Evolutionary conservation across 2,329 filamentous ascomycete genomes (phyloP).

Genomic region (Aspergillus arachidicola): DNA sequence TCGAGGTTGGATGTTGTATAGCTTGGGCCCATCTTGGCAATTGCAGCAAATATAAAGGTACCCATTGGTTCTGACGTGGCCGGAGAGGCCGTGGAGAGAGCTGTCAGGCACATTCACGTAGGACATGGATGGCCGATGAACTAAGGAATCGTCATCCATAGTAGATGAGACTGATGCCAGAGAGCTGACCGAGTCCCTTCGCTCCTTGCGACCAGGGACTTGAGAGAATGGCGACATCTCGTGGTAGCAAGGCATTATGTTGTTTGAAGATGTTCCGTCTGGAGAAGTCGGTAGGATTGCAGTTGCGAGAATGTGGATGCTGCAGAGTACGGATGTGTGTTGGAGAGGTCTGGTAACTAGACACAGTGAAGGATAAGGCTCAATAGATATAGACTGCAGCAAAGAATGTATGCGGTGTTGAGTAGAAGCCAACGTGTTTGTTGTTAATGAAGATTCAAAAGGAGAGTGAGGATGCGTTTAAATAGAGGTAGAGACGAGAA

Average conservation of each 20-base stretch:
- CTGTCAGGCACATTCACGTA: not conserved
- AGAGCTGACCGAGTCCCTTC: constrained; percentile 1
- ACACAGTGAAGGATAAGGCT: not conserved
- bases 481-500: not conserved
- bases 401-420: not conserved
- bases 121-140: not conserved
- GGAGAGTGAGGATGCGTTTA: not conserved
- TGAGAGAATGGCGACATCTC: not conserved
- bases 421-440: not conserved
- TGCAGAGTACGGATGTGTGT: not conserved
- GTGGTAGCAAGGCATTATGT: not conserved
- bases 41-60: constrained; percentile 43
- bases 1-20: constrained; percentile 34
- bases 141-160: not conserved
- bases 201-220: not conserved
- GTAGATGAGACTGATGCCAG: not conserved
- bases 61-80: constrained; percentile 10
- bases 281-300: not conserved
- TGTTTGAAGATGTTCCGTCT: not conserved
- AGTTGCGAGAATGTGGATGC: not conserved
- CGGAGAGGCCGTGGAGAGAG: not conserved
- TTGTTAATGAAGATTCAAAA: not conserved
- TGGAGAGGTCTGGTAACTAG: not conserved
- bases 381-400: not conserved
- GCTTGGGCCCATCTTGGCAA: constrained; percentile 43